Evolutionary conservation across 2,329 filamentous ascomycete genomes (phyloP).

Genomic region (Aspergillus tanneri): DNA sequence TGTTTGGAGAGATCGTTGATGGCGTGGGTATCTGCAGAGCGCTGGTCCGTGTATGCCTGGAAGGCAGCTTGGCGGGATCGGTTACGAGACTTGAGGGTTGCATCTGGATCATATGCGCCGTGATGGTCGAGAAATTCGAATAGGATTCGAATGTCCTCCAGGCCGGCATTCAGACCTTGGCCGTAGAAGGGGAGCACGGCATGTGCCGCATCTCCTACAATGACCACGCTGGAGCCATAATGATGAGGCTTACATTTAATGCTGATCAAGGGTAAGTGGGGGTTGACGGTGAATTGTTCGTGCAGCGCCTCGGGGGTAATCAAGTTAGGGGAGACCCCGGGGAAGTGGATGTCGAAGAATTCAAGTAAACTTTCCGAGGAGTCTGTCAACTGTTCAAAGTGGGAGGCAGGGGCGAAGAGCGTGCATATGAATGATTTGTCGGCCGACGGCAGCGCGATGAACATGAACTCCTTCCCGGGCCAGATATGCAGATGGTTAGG

Average conservation of each 20-base stretch:
- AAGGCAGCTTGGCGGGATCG: conserved; percentile 53
- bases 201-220: conserved; percentile 91
- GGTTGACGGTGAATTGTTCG: conserved; percentile 74
- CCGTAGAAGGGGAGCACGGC: conserved; percentile 99
- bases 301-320: conserved; percentile 63
- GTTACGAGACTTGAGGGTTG: conserved; percentile 46
- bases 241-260: conserved; percentile 93
- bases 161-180: conserved; percentile 94
- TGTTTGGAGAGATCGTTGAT: conserved; percentile 90
- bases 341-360: conserved; percentile 84
- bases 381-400: conserved; percentile 68
- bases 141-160: conserved; percentile 88
- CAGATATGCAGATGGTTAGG: conserved; percentile 96
- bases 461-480: conserved; percentile 94
- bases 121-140: conserved; percentile 78
- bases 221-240: conserved; percentile 71
- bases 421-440: conserved; percentile 95
- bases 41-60: conserved; percentile 69
- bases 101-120: conserved; percentile 39
- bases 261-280: conserved; percentile 87
- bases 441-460: conserved; percentile 88
- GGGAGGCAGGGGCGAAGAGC: conserved; percentile 74
- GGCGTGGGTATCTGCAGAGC: conserved; percentile 75
- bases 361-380: conserved; percentile 68
- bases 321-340: conserved; percentile 69